Base-by-base conservation (phyloP, 2,329 filamentous ascomycete genomes). In the Clarireedia paspali region DNA sequence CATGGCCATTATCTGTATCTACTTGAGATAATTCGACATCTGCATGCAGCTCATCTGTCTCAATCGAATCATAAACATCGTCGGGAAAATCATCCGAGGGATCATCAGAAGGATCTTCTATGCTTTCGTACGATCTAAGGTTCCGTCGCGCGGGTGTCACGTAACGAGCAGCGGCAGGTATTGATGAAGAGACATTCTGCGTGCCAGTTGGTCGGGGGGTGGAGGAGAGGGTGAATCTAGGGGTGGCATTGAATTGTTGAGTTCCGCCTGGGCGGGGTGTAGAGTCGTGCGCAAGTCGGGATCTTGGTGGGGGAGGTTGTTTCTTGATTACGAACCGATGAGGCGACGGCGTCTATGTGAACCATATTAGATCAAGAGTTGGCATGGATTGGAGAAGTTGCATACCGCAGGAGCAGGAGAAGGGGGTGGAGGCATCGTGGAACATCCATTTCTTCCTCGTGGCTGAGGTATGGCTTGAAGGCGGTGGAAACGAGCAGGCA, bases 241-340 rank as follows among this genome's bases (percentile, higher is more conserved):
- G 68, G 24, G 68, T 68, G 9, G 64, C 54, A 48, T 70, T 70
- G 57, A 70, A 70, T 58, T 67, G 68, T 50, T 66, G 66, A 12
- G 60, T 57, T 14, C 15, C 39, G 55, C 59, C 60, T 44, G 60
- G 55, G 36, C 51, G 59, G 38, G 60, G 60, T n/a, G 61, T 60
- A 42, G 63, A 54, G 50, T 64, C 58, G 56, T 62, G 63, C 6
- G 60, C 53, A 36, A 63, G 53, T 3, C 63, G 62, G 5, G 64
- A 59, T 44, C 59, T 60, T 42, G 59, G 58, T 6, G 55, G 50
- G 24, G 56, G 51, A 39, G 60, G 50, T 49, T 63, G 58, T 45
- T 65, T 66, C 46, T 68, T 65, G 47, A 70, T 64, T 51, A 71
- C 58, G 58, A 71, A 72, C 38, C 70, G 65, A 60, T 70, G 69